phyloP scores from a whole-genome alignment of 2,329 filamentous ascomycete genomes.

The Nothomitra cinnamomea region DNA sequence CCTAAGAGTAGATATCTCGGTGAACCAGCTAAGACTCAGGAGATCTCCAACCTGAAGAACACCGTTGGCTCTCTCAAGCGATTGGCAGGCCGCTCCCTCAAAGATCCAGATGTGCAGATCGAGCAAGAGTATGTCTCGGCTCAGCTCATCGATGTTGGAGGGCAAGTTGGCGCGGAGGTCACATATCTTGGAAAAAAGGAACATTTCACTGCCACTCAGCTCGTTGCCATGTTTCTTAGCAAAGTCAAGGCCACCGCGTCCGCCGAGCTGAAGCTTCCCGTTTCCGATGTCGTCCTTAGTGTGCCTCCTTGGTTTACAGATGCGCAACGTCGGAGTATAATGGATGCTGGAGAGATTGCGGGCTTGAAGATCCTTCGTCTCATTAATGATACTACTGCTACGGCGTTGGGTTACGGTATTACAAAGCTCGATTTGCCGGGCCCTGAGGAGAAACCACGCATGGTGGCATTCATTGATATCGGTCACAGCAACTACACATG shows the following conservation, averaged over 20 bases:
- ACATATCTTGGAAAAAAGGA: conserved; percentile 88
- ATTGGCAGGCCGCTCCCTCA: conserved; percentile 70
- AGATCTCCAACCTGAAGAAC: conserved; percentile 99
- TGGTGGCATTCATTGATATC: conserved; percentile 85
- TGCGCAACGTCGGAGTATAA: conserved; percentile 68
- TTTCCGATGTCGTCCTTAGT: conserved; percentile 84
- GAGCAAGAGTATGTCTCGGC: conserved; percentile 87
- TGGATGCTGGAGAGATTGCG: conserved; percentile 86
- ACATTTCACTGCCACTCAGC: conserved; percentile 83
- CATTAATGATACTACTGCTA: conserved; percentile 96
- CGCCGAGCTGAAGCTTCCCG: conserved; percentile 74
- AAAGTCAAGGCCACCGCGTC: conserved; percentile 84
- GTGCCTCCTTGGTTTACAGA: conserved; percentile 97
- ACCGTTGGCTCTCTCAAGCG: conserved; percentile 87
- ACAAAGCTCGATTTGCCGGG: conserved; percentile 87
- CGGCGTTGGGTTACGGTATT: conserved; percentile 91
- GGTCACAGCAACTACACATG: conserved; percentile 92
- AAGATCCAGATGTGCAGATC: conserved; percentile 80
- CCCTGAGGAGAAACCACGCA: conserved; percentile 78
- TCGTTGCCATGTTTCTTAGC: conserved; percentile 87
- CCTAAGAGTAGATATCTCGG: conserved; percentile 88
- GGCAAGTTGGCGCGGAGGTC: conserved; percentile 89
- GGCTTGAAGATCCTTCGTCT: conserved; percentile 83
- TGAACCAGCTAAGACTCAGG: conserved; percentile 92
- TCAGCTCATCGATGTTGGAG: conserved; percentile 73